Conservation (phyloP, 805 yeast genomes). For the Nakazawaea ambrosiae region DNA sequence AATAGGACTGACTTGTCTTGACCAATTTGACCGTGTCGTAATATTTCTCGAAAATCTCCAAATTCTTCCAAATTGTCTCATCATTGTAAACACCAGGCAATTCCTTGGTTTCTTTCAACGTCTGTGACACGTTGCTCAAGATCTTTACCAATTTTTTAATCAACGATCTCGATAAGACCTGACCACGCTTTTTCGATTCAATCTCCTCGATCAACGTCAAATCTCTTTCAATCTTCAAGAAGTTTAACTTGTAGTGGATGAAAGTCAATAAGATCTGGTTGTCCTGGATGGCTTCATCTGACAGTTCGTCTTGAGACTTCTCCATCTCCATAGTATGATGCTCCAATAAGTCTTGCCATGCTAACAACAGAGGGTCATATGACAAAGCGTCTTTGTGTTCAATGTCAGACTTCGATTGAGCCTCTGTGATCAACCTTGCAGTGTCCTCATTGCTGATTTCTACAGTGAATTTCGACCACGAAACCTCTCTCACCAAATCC, state of each 20-base stretch:
- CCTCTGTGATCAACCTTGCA: slow-evolving; percentile 48
- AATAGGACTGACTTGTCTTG: slow-evolving; percentile 38
- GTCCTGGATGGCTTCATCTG: slow-evolving; percentile 55
- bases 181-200: slow-evolving; percentile 9
- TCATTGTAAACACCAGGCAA: slow-evolving; percentile 92
- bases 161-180: slow-evolving; percentile 15
- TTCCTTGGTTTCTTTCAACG: slow-evolving; percentile 57
- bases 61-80: slow-evolving; percentile 52
- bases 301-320: slow-evolving; percentile 31
- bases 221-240: slow-evolving; percentile 72
- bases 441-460: slow-evolving; percentile 62
- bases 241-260: slow-evolving; percentile 59
- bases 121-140: slow-evolving; percentile 42
- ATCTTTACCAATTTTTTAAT: slow-evolving; percentile 40
- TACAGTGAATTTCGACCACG: slow-evolving; percentile 56
- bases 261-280: slow-evolving; percentile 71
- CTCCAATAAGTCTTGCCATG: slow-evolving; percentile 67
- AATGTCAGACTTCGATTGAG: slow-evolving; percentile 23
- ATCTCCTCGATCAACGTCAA: slow-evolving; percentile 34
- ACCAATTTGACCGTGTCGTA: slow-evolving; percentile 38
- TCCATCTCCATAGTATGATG: slow-evolving; percentile 50
- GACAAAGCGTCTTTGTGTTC: slow-evolving; percentile 32
- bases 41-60: slow-evolving; percentile 41
- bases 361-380: slow-evolving; percentile 50
- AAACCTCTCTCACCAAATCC: slow-evolving; percentile 24